Conservation (phyloP, 495 filamentous ascomycete genomes). For the Neurospora sp. region DNA sequence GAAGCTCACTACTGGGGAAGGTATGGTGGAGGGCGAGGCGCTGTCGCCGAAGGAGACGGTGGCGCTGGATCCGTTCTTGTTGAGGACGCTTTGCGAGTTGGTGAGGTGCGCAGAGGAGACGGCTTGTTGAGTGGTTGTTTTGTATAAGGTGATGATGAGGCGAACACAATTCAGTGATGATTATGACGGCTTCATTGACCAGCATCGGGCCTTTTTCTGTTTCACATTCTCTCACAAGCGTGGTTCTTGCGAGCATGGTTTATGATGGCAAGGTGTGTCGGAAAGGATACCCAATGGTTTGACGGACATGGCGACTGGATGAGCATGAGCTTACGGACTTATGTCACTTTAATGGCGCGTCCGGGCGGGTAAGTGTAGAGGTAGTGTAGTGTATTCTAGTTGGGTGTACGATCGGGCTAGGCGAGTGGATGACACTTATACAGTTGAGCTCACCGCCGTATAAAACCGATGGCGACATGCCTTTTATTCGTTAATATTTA, state of each 20-base stretch:
- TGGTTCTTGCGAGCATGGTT: background rate
- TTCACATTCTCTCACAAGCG: background rate
- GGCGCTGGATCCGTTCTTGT: conserved; percentile 25
- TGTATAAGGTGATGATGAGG: background rate
- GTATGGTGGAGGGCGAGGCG: background rate
- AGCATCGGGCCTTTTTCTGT: background rate
- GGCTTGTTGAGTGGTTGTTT: background rate
- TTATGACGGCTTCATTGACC: background rate
- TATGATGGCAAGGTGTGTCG: background rate
- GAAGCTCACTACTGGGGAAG: conserved; percentile 12
- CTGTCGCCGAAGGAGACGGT: conserved; percentile 6
- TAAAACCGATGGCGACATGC: background rate
- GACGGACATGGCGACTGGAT: background rate
- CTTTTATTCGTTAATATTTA: background rate
- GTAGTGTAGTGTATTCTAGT: background rate
- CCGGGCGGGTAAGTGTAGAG: background rate
- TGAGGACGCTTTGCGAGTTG: conserved; percentile 34
- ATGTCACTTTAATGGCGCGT: background rate
- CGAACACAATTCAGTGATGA: background rate
- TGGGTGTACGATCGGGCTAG: background rate
- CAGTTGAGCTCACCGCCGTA: background rate
- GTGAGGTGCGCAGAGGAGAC: conserved; percentile 30
- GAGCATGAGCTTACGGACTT: background rate
- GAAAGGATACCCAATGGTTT: background rate
- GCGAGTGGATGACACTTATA: background rate